Evolutionary conservation across 2,329 filamentous ascomycete genomes (phyloP).

Genomic region (Fusarium heterosporum): DNA sequence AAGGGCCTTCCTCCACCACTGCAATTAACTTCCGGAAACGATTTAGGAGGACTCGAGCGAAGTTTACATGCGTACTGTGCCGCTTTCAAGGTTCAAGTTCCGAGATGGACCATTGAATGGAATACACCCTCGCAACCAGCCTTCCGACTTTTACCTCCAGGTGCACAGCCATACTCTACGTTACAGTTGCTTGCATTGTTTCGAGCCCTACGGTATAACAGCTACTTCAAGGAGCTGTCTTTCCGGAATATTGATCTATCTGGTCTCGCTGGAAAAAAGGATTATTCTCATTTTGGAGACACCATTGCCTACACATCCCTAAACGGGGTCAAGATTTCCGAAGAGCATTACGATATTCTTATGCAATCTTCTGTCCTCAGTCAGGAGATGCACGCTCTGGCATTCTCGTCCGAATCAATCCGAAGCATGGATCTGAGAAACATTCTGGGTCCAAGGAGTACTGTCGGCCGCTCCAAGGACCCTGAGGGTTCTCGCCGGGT

Average conservation of each 20-base stretch:
- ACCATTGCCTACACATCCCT: slow-evolving; percentile 64
- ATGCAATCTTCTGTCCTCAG: slow-evolving; percentile 63
- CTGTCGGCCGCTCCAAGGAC: slow-evolving; percentile 36
- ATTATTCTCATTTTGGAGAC: slow-evolving; percentile 59
- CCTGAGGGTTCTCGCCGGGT: slow-evolving; percentile 41
- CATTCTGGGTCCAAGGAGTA: slow-evolving; percentile 49
- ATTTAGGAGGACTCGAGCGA: slow-evolving; percentile 65
- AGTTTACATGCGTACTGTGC: slow-evolving; percentile 67
- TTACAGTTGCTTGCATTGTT: slow-evolving; percentile 68
- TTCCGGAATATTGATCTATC: slow-evolving; percentile 65
- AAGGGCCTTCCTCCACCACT: slow-evolving; percentile 64
- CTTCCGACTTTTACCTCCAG: slow-evolving; percentile 63
- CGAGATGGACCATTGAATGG: slow-evolving; percentile 64
- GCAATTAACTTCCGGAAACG: slow-evolving; percentile 65
- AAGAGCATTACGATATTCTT: slow-evolving; percentile 61
- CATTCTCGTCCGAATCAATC: slow-evolving; percentile 67
- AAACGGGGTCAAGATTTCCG: slow-evolving; percentile 62
- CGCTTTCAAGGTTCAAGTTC: slow-evolving; percentile 62
- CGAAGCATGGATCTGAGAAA: slow-evolving; percentile 66
- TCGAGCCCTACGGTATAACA: slow-evolving; percentile 68
- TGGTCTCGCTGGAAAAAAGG: slow-evolving; percentile 53
- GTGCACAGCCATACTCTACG: slow-evolving; percentile 57
- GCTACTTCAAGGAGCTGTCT: slow-evolving; percentile 69
- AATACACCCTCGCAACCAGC: slow-evolving; percentile 60
- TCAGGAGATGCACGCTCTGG: slow-evolving; percentile 67